phyloP scores from a whole-genome alignment of 139 green algal genomes.

The Micractinium conductrix region DNA sequence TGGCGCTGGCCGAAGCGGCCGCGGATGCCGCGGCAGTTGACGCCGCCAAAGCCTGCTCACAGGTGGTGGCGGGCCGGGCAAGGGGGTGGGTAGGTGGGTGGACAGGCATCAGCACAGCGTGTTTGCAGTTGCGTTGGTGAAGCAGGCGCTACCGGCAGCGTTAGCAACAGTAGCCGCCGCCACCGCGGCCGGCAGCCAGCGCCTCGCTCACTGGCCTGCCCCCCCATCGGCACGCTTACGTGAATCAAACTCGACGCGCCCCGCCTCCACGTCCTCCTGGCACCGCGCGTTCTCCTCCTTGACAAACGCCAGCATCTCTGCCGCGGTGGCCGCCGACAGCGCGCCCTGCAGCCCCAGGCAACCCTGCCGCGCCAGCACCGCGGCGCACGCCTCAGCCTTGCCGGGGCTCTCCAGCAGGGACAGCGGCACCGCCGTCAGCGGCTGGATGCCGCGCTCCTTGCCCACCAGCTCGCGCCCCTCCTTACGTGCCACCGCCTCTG shows the following conservation, averaged over 20 bases:
- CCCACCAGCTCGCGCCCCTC: background rate
- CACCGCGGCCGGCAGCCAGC: too few relatives aligned
- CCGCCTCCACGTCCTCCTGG: slow-evolving; percentile 7
- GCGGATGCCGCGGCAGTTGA: slow-evolving; percentile 16
- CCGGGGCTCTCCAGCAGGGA: background rate
- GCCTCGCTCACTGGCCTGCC: too few relatives aligned
- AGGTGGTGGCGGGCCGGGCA: too few relatives aligned
- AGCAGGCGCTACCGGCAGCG: too few relatives aligned
- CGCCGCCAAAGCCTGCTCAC: slow-evolving; percentile 2
- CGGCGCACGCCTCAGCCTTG: background rate
- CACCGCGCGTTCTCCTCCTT: background rate
- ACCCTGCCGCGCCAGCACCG: background rate
- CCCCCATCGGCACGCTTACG: too few relatives aligned
- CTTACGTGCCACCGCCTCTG: background rate
- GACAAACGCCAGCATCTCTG: background rate
- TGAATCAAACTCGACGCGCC: slow-evolving; percentile 1
- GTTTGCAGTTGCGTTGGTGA: too few relatives aligned
- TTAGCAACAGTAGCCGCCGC: too few relatives aligned
- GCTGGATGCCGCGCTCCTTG: background rate
- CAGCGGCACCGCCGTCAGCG: background rate
- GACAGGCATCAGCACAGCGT: too few relatives aligned
- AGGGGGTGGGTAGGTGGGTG: too few relatives aligned
- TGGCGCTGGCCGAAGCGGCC: slow-evolving; percentile 3
- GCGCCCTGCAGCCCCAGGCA: background rate
- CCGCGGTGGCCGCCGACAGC: background rate